Conservation (phyloP, 257 asterid genomes). For the Nicotiana sylvestris region DNA sequence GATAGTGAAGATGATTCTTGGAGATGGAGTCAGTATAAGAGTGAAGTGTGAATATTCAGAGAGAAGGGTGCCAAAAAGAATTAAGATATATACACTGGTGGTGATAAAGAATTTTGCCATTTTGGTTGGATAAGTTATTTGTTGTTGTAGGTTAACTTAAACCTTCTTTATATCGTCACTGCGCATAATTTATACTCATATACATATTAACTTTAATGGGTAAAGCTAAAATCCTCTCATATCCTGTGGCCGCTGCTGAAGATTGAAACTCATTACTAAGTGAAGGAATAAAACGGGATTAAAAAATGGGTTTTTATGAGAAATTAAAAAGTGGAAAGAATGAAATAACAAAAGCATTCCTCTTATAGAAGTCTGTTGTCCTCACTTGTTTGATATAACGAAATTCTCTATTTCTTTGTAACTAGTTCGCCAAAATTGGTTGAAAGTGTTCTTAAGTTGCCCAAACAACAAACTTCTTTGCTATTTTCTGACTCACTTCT, state of each 20-base stretch:
- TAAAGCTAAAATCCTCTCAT: no score
- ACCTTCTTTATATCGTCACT: no score
- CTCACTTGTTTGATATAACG: neutral
- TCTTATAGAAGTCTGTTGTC: neutral
- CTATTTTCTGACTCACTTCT: neutral
- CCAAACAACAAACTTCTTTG: neutral
- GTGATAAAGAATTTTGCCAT: neutral
- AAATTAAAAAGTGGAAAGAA: neutral
- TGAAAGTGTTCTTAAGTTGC: neutral
- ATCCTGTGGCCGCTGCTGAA: no score
- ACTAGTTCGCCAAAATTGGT: no score
- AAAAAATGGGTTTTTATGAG: neutral
- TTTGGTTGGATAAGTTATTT: neutral
- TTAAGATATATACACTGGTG: no score
- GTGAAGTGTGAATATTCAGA: constrained; percentile 23
- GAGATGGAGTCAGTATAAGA: constrained; percentile 45
- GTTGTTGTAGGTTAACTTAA: no score
- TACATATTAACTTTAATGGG: no score
- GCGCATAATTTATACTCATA: no score
- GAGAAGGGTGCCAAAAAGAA: no score
- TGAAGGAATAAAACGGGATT: no score
- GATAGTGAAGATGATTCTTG: constrained; percentile 48
- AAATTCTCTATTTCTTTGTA: no score
- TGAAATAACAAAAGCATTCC: neutral
- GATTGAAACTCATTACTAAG: no score